phyloP scores from a whole-genome alignment of 768 basidiomycete species.

The Pleurotus tuber-regium region DNA sequence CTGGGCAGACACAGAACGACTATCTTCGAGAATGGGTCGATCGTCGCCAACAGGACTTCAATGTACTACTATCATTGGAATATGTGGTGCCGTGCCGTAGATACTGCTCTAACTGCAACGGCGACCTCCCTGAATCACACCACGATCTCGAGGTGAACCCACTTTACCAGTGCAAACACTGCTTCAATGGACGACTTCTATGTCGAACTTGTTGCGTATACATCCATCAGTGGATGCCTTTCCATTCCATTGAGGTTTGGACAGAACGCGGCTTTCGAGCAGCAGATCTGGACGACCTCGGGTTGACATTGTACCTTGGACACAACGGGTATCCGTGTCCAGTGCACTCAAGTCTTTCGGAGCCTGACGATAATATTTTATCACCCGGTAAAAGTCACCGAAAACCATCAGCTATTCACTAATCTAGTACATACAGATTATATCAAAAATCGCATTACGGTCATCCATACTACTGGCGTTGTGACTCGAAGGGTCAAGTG shows the following conservation, averaged over 20 bases:
- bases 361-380: not conserved
- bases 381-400: slow-evolving; percentile 3
- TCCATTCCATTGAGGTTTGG: slow-evolving; percentile 7
- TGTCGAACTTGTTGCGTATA: slow-evolving; percentile 1
- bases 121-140: no score
- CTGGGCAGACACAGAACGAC: no score
- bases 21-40: no score
- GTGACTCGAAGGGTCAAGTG: slow-evolving; percentile 6
- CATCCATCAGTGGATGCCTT: not conserved
- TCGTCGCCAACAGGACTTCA: no score
- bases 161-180: slow-evolving; percentile 4
- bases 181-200: not conserved
- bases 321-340: slow-evolving; percentile 20
- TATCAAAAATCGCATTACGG: not conserved
- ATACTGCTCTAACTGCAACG: no score
- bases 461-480: slow-evolving; percentile 8
- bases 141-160: no score
- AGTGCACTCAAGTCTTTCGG: not conserved
- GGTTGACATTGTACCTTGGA: slow-evolving; percentile 18
- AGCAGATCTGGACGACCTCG: slow-evolving; percentile 11
- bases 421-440: no score
- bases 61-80: no score
- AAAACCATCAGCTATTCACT: no score
- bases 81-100: no score
- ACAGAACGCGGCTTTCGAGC: not conserved